Evolutionary conservation across 2,329 filamentous ascomycete genomes (phyloP).

Genomic region (Claviceps spartinae): DNA sequence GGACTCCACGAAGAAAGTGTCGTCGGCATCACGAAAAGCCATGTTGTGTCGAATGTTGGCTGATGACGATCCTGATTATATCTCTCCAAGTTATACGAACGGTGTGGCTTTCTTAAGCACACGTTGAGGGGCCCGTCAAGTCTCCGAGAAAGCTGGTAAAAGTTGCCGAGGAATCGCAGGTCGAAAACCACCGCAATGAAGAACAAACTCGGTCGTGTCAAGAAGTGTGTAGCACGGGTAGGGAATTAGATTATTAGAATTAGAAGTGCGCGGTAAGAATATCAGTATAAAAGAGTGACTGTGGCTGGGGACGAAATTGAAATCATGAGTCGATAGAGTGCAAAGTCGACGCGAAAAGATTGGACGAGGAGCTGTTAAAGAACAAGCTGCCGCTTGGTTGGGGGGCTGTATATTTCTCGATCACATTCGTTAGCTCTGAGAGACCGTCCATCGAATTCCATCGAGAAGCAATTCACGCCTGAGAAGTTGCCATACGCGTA

Average conservation of each 20-base stretch:
- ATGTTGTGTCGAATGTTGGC: constrained; percentile 23
- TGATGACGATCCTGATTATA: not conserved
- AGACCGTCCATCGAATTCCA: constrained; percentile 7
- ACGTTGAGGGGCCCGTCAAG: constrained; percentile 9
- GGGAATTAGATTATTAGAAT: constrained; percentile 38
- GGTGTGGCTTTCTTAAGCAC: constrained; percentile 13
- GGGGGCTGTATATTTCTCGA: constrained; percentile 25
- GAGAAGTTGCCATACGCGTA: constrained; percentile 8
- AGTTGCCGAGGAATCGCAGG: constrained; percentile 39
- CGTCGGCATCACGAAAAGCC: constrained; percentile 30
- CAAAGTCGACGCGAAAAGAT: constrained; percentile 22
- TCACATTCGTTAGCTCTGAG: constrained; percentile 18
- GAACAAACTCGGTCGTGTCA: constrained; percentile 17
- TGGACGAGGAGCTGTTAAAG: constrained; percentile 33
- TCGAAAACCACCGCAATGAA: constrained; percentile 27
- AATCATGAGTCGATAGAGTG: constrained; percentile 25
- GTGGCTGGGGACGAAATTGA: constrained; percentile 35
- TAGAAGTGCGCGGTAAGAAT: constrained; percentile 42
- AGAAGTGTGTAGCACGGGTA: constrained; percentile 27
- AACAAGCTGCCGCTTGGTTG: constrained; percentile 27
- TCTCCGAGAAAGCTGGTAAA: constrained; percentile 32
- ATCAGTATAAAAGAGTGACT: constrained; percentile 42
- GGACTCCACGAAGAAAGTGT: constrained; percentile 42
- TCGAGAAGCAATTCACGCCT: constrained; percentile 5
- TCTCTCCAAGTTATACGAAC: not conserved